Evolutionary conservation across 441 rosid species (phyloP).

Genomic region (Mallotus repandus): DNA sequence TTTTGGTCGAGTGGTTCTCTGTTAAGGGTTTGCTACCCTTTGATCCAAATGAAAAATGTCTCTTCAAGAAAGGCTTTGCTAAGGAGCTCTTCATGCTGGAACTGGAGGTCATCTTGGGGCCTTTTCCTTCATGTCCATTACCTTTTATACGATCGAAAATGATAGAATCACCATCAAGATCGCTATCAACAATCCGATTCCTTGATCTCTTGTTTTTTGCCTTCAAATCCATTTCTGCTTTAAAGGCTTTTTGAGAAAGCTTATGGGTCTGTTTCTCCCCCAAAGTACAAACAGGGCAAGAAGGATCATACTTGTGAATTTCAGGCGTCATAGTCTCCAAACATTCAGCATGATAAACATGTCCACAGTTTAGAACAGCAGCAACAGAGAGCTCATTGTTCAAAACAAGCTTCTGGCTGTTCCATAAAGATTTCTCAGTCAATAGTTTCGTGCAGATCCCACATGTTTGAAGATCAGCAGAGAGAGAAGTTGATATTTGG

Average conservation of each 20-base stretch:
- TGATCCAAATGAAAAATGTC: slow-evolving; percentile 82
- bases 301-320: slow-evolving; percentile 79
- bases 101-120: slow-evolving; percentile 55
- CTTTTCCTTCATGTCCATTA: slow-evolving; percentile 48
- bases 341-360: slow-evolving; percentile 96
- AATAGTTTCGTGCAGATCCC: slow-evolving; percentile 85
- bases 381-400: slow-evolving; percentile 69
- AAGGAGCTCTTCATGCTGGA: slow-evolving; percentile 63
- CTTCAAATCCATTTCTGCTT: slow-evolving; percentile 69
- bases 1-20: slow-evolving; percentile 49
- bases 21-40: slow-evolving; percentile 50
- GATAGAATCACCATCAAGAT: slow-evolving; percentile 45
- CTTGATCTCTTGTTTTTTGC: slow-evolving; percentile 65
- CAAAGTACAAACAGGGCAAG: slow-evolving; percentile 87
- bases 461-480: slow-evolving; percentile 63
- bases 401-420: slow-evolving; percentile 66
- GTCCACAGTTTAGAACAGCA: slow-evolving; percentile 83
- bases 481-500: slow-evolving; percentile 42
- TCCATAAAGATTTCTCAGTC: slow-evolving; percentile 76
- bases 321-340: slow-evolving; percentile 87
- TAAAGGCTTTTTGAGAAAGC: slow-evolving; percentile 77
- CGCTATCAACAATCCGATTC: slow-evolving; percentile 64
- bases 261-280: slow-evolving; percentile 77
- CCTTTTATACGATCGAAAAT: slow-evolving; percentile 43
- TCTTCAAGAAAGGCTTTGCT: slow-evolving; percentile 62